These are phyloP conservation scores for Starmerella scarabaei DNA, from an alignment of 805 yeast genomes.

Conservation along the genomic window DNA sequence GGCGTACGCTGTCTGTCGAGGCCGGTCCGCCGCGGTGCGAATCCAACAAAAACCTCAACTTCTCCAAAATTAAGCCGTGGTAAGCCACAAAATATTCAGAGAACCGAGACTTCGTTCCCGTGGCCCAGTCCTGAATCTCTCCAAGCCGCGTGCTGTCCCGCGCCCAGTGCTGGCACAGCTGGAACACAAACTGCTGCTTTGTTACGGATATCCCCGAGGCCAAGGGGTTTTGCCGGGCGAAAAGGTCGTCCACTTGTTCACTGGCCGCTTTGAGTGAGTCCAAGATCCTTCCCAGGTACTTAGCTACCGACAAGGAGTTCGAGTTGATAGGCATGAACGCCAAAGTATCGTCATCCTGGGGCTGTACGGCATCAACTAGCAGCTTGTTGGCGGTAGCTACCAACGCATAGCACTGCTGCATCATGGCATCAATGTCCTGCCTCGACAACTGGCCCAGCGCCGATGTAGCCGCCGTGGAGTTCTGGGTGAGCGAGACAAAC, in stretches of 20 bases:
- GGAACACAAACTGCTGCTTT: conserved; percentile 35
- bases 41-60: conserved; percentile 13
- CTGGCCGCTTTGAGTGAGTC: conserved; percentile 33
- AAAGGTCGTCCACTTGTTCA: conserved; percentile 29
- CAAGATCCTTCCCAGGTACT: conserved; percentile 38
- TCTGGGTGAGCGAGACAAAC: conserved; percentile 13
- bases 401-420: conserved; percentile 8
- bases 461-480: conserved; percentile 4
- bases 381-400: conserved; percentile 1
- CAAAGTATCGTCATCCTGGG: conserved; percentile 24
- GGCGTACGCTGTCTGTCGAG: conserved; percentile 1
- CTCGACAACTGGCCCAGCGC: conserved; percentile 3
- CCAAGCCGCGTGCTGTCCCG: conserved; percentile 35
- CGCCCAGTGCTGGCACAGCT: conserved; percentile 39
- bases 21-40: conserved; percentile 12
- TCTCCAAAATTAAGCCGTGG: conserved; percentile 23
- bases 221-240: conserved; percentile 4
- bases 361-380: conserved; percentile 7
- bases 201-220: conserved; percentile 17
- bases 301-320: conserved; percentile 47
- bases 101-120: conserved; percentile 17
- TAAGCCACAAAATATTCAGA: conserved; percentile 32
- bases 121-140: conserved; percentile 31
- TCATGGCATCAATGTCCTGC: conserved; percentile 4
- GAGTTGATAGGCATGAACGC: conserved; percentile 55